Percentiles rank a stretch among this genome's conserved stretches.
phyloP scores from a whole-genome alignment of 495 filamentous ascomycete genomes.

The Apodospora peruviana region DNA sequence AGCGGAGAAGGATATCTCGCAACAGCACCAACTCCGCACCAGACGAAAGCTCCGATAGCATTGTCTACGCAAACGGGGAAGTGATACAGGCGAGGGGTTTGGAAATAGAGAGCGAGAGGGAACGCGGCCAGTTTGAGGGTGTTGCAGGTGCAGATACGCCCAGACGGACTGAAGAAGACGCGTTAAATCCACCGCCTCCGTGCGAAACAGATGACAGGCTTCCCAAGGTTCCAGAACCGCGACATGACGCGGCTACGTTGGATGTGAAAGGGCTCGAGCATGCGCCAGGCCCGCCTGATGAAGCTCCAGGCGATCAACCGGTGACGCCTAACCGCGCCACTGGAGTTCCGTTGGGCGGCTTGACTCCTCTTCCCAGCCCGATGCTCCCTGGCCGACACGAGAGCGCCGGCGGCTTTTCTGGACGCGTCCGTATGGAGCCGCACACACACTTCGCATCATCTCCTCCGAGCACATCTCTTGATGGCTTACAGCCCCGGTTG shows the following conservation, averaged over 20 bases:
- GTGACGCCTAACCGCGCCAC: no score
- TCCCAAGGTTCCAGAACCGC: background rate
- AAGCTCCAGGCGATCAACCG: background rate
- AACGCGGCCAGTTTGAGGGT: no score
- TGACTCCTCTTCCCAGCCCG: slow-evolving; percentile 13
- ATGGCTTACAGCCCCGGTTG: slow-evolving; percentile 1
- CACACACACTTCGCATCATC: slow-evolving; percentile 8
- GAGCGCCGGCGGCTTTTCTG: slow-evolving; percentile 12
- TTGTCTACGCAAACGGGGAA: no score
- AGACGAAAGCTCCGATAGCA: background rate
- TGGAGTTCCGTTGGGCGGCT: no score
- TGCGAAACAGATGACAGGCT: background rate
- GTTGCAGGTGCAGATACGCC: no score
- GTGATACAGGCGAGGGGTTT: no score
- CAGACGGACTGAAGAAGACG: no score
- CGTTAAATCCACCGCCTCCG: background rate
- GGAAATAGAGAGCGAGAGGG: no score
- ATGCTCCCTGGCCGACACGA: background rate
- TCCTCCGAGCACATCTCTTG: slow-evolving; percentile 18
- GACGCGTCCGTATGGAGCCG: slow-evolving; percentile 2
- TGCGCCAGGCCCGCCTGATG: slow-evolving; percentile 8
- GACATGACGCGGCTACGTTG: slow-evolving; percentile 1
- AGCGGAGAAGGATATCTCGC: slow-evolving; percentile 33
- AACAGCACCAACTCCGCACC: slow-evolving; percentile 11
- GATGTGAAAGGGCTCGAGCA: slow-evolving; percentile 7